Evolutionary conservation across 164 flowering plant species (phyloP), one percentile per base, ranked within the genome.

Genomic region (Dillenia turbinata): DNA sequence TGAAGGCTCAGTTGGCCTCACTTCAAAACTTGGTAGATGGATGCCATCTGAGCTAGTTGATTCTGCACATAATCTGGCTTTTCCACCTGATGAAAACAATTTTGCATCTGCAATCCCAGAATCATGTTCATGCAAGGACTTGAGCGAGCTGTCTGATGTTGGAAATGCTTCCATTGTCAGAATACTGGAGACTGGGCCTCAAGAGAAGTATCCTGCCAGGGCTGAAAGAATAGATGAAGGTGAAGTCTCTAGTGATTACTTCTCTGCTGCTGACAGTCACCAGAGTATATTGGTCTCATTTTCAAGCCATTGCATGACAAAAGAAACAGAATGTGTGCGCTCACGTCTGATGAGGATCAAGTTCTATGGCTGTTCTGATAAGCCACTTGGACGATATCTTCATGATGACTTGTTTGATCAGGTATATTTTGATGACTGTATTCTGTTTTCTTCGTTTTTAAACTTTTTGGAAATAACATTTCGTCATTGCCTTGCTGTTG

Each of bases 321-420:
- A 84, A 72, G 92, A 85, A 74, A 83, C 83, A 57, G 90, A 87
- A 16, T 93, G 97, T 73, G 96, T 85, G 71, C 92, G 86, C 43
- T 85, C 96, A 59, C 83, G 86, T 47, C 92, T 92, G 51, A 62
- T 82, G 59, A 93, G 96, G 5, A 85, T 93, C 46, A 90, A 87
- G 75, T 93, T 90, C 62, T 93, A 93, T 77, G 94, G 98, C 17
- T 77, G 74, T 65, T 87, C 81, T 72, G 98, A 93, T 73, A 93
- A 88, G 75, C 98, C 98, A 60, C 87, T 93, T 13, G 98, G 98
- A 56, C 82, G 84, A 75, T 88, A 80, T 78, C 90, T 93, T 67
- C 84, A 71, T 45, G 87, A 88, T 75, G 90, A 90, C 68, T 78
- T 93, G 61, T 90, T 93, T 77, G 86, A 81, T 77, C 87, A 86